Evolutionary conservation across 2,329 filamentous ascomycete genomes (phyloP), one percentile per base, ranked within the genome.

Genomic region (Fulvia fulva): DNA sequence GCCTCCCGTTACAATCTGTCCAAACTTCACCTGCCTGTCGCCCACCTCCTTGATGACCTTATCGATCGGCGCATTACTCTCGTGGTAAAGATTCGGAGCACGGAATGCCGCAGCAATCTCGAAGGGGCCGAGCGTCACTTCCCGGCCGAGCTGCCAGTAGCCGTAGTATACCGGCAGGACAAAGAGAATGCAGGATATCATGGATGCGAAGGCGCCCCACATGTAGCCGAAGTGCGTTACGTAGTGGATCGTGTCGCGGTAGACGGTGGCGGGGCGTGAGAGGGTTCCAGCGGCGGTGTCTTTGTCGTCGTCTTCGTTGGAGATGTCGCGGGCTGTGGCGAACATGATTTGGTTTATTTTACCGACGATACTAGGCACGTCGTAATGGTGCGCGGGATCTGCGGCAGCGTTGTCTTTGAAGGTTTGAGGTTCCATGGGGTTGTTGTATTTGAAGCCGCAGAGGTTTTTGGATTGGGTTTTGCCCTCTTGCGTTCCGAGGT

Each of bases 91-190:
- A 28, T 58, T 60, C 3, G 63, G 67, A 14, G 71, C 70, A 1
- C 67, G 67, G 53, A 73, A 73, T 1, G 71, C 71, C 22, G 72
- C 67, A 1, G 70, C 70, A 30, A 74, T 74, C 51, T 73, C 71
- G 1, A 74, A 67, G 5, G 72, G 72, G 14, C 67, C 67, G 0
- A 74, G 63, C 5, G 71, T 70, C 8, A 73, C 70, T 41, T 71
- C 68, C 51, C 72, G 69, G 1, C 71, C 71, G 0, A 74, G 68
- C 32, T 73, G 62, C 72, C 71, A 74, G 65, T 69, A 74, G 16
- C 70, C 69, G 64, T 65, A 73, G 65, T 71, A 74, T 0, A 68
- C 67, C n/a, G 71, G 69, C 1, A 72, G 59, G 0, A 74, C 69
- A 58, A 66, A 65, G 30, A 72, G 26, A 3, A 74, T 60, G n/a